Conservation (phyloP, 805 yeast genomes). For the Ascoidea asiatica region DNA sequence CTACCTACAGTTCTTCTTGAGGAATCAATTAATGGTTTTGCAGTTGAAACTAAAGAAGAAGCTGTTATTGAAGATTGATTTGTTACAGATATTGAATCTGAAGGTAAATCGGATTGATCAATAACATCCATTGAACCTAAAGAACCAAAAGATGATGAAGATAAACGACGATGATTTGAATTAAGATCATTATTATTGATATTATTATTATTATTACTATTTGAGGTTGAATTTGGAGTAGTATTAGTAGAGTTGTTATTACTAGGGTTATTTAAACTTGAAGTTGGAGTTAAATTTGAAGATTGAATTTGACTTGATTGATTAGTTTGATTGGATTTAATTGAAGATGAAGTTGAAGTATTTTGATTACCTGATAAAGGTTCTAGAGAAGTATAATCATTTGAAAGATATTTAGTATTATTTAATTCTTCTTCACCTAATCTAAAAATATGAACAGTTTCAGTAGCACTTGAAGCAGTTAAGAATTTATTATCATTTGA, state of each 20-base stretch:
- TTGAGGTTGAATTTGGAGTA: conserved; percentile 8
- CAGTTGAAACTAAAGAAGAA: conserved; percentile 9
- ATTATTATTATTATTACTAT: conserved; percentile 1
- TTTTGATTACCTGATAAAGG: neutral
- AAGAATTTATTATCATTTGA: conserved; percentile 56
- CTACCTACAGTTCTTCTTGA: conserved; percentile 63
- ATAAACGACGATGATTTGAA: conserved; percentile 1
- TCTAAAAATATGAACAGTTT: conserved; percentile 85
- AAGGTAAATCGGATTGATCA: neutral
- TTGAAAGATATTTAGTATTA: neutral
- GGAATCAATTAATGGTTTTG: conserved; percentile 64
- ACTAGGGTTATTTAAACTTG: neutral
- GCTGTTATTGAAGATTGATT: neutral
- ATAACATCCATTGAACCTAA: neutral
- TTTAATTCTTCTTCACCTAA: conserved; percentile 31
- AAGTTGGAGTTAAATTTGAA: neutral
- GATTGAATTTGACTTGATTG: conserved; percentile 2
- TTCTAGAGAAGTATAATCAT: conserved; percentile 2
- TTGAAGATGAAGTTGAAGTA: conserved; percentile 1
- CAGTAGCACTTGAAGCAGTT: conserved; percentile 79
- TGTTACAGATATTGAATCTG: neutral
- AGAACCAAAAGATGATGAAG: neutral
- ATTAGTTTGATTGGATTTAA: conserved; percentile 1
- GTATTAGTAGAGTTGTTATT: conserved; percentile 4
- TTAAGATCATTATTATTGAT: conserved; percentile 6